Percentiles rank a stretch among this genome's conserved stretches.
These are phyloP conservation scores for Pyricularia grisea DNA, from an alignment of 2,329 filamentous ascomycete species.

Conservation along the genomic window DNA sequence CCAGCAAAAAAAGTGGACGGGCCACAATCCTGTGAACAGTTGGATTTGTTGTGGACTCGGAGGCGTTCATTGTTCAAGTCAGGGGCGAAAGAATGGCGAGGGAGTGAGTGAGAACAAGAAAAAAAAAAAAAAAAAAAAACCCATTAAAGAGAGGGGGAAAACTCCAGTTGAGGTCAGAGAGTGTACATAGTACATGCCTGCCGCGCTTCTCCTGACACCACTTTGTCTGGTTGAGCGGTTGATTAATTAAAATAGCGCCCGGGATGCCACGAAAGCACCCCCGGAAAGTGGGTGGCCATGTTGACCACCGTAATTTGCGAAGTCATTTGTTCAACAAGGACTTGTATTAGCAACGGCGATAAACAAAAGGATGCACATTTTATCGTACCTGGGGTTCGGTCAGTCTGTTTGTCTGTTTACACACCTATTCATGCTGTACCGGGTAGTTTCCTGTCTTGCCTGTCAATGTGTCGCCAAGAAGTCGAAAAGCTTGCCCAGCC, in stretches of 20 bases:
- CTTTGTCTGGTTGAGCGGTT: background rate
- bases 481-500: background rate
- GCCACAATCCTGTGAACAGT: background rate
- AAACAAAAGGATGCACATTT: background rate
- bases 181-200: no score
- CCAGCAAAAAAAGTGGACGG: background rate
- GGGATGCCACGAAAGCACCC: background rate
- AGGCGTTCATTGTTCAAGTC: background rate
- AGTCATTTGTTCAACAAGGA: no score
- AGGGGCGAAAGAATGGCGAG: background rate
- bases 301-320: background rate
- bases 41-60: background rate
- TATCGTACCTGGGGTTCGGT: background rate
- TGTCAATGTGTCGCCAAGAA: background rate
- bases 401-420: background rate
- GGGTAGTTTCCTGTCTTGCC: background rate
- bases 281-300: background rate
- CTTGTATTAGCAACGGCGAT: background rate
- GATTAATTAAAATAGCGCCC: background rate
- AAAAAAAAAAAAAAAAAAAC: background rate
- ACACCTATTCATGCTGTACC: background rate
- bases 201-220: background rate
- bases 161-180: background rate
- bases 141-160: background rate
- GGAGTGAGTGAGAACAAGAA: background rate